These are phyloP conservation scores for Epichloe glyceriae DNA, from an alignment of 2,329 filamentous ascomycete species.

Conservation along the genomic window DNA sequence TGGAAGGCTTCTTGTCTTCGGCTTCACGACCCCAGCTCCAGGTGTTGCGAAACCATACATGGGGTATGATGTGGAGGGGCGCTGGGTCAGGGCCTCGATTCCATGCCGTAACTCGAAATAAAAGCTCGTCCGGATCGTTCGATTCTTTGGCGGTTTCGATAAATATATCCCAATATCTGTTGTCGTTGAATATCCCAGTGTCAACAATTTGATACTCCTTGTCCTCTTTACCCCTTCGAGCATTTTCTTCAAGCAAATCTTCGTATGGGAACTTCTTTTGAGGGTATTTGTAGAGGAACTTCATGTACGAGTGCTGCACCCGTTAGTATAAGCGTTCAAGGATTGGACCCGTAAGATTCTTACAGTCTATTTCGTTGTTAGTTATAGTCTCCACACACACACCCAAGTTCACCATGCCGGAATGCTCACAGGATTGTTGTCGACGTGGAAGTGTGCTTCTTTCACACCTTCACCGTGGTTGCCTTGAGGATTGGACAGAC, in stretches of 20 bases:
- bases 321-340: conserved; percentile 5
- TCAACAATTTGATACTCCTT: conserved; percentile 87
- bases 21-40: conserved; percentile 87
- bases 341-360: conserved; percentile 6
- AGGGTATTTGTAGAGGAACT: conserved; percentile 95
- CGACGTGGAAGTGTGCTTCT: conserved; percentile 89
- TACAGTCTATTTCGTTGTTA: conserved; percentile 31
- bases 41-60: conserved; percentile 94
- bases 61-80: conserved; percentile 83
- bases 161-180: conserved; percentile 92
- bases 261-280: conserved; percentile 87
- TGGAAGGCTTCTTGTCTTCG: conserved; percentile 65
- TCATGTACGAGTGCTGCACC: conserved; percentile 89
- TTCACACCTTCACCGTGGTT: conserved; percentile 97
- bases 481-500: conserved; percentile 88
- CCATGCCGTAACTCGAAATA: conserved; percentile 93
- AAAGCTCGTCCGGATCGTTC: conserved; percentile 80
- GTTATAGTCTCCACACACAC: neutral
- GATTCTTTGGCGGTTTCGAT: conserved; percentile 92
- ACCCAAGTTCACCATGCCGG: neutral
- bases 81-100: conserved; percentile 86
- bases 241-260: conserved; percentile 75
- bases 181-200: conserved; percentile 75
- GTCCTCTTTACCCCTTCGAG: conserved; percentile 59
- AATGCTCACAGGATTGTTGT: conserved; percentile 64